Evolutionary conservation across 139 green algal species (phyloP), one percentile per base, ranked within the genome.

Genomic region (Picochlorum sp.): DNA sequence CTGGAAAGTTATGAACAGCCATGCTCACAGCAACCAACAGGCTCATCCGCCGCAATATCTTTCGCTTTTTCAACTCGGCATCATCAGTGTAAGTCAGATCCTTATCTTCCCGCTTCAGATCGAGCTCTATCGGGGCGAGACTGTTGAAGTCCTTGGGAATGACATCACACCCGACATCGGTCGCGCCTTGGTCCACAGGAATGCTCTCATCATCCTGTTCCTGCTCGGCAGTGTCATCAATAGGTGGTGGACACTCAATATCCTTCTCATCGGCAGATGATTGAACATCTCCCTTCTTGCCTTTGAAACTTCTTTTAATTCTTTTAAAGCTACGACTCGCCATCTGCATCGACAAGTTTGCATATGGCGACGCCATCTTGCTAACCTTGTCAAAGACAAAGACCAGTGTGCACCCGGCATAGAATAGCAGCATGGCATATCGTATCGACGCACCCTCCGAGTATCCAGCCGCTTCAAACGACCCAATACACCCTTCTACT

Each of bases 1-100:
- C 83, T 8, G 83, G 83, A 50, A 89, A 88, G 68, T 89, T 89
- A 70, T 89, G 83, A 13, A 89, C 52, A 20, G 49, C 72, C 50
- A 86, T 82, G 6, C 73, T 74, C 26, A 80, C 32, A 1, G 59
- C 77, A n/a, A 74, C 82, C 18, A 83, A 59, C 9, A 86, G 23
- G 32, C 69, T 64, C 69, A 71, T 76, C 32, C 71, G 71, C 15
- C 64, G 65, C 18, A 76, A 62, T 57, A 49, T 49, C 24, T 58
- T 51, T 6, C n/a, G 34, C 47, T 20, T 54, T 20, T 54, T 3
- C 0, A 41, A 11, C 8, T 9, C 34, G 0, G 34, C 8, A 11
- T 11, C 8, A 41, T 13, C 34, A 2, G 34, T 13, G 7, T 9
- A 1, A 1, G 8, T 13, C 34, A 41, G 0, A 52, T 66, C 61